Percentiles rank a stretch among this genome's conserved stretches.
Conservation (phyloP, 768 basidiomycete genomes). For the Russula emetica region DNA sequence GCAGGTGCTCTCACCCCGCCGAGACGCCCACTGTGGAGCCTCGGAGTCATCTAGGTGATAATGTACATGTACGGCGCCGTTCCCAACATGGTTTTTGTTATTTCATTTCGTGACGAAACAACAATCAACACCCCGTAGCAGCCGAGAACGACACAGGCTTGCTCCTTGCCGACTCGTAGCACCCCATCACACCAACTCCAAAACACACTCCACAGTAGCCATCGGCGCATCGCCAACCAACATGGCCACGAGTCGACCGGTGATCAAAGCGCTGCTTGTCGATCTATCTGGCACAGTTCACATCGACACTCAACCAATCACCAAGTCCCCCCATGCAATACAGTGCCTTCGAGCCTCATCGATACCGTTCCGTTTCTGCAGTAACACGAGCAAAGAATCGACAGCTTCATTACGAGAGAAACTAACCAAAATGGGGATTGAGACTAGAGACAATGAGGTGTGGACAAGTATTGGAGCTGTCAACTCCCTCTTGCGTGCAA, state of each 20-base stretch:
- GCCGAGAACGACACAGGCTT: neutral
- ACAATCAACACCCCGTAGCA: neutral
- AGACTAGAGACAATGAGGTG: conserved; percentile 41
- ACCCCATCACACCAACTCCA: neutral
- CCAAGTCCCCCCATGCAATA: conserved; percentile 46
- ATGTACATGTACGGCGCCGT: too few relatives aligned
- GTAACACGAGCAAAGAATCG: conserved; percentile 67
- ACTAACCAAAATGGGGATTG: conserved; percentile 49
- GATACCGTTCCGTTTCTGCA: conserved; percentile 53
- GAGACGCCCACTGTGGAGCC: too few relatives aligned
- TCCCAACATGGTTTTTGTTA: too few relatives aligned
- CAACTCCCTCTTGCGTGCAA: conserved; percentile 41
- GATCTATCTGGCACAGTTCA: conserved; percentile 69
- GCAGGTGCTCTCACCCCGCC: neutral
- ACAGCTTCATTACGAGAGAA: conserved; percentile 41
- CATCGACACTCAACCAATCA: conserved; percentile 47
- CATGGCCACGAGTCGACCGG: conserved; percentile 33
- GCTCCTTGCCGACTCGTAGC: too few relatives aligned
- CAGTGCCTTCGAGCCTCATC: conserved; percentile 32
- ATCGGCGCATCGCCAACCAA: neutral
- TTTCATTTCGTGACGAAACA: too few relatives aligned
- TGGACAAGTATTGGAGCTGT: conserved; percentile 66
- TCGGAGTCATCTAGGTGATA: too few relatives aligned
- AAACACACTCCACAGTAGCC: neutral
- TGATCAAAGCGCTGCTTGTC: conserved; percentile 51